Conservation (phyloP, 2,329 filamentous ascomycete genomes). For the Ceratocystis cacaofunesta region DNA sequence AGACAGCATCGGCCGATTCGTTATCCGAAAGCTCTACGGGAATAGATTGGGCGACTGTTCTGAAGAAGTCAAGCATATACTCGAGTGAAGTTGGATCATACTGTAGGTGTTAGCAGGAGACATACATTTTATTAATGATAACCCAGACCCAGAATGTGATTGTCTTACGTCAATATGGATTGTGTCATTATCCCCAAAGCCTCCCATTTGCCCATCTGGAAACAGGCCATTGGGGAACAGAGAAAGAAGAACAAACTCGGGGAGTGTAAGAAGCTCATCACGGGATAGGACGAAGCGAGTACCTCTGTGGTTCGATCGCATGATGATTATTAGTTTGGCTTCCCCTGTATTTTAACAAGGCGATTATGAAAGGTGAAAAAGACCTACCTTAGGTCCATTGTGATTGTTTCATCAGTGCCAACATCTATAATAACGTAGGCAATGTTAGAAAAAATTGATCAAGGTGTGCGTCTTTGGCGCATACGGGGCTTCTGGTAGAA, state of each 20-base stretch:
- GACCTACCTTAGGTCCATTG: conserved; percentile 93
- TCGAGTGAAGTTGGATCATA: conserved; percentile 93
- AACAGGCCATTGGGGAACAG: conserved; percentile 97
- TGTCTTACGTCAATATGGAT: conserved; percentile 90
- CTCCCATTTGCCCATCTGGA: conserved; percentile 88
- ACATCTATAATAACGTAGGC: conserved; percentile 39
- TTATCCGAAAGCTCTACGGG: conserved; percentile 28
- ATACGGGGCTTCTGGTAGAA: background rate
- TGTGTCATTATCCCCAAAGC: conserved; percentile 81
- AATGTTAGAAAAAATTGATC: conserved; percentile 18
- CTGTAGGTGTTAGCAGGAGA: conserved; percentile 31
- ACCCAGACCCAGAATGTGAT: conserved; percentile 1
- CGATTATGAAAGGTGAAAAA: background rate
- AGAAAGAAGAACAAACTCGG: conserved; percentile 94
- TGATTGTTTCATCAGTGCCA: conserved; percentile 83
- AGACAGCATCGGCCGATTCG: conserved; percentile 53
- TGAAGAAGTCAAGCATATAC: conserved; percentile 99
- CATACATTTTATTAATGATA: background rate
- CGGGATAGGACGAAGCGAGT: conserved; percentile 85
- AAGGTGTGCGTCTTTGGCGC: background rate
- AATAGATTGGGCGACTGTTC: conserved; percentile 90
- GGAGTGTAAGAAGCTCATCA: conserved; percentile 86
- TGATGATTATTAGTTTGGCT: too few relatives aligned
- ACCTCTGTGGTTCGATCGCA: conserved; percentile 41
- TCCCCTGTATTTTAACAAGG: background rate